A percentile compares a stretch with the other conserved stretches of the same genome.
phyloP scores from a whole-genome alignment of 2,329 filamentous ascomycete genomes.

The Periconia macrospinosa region DNA sequence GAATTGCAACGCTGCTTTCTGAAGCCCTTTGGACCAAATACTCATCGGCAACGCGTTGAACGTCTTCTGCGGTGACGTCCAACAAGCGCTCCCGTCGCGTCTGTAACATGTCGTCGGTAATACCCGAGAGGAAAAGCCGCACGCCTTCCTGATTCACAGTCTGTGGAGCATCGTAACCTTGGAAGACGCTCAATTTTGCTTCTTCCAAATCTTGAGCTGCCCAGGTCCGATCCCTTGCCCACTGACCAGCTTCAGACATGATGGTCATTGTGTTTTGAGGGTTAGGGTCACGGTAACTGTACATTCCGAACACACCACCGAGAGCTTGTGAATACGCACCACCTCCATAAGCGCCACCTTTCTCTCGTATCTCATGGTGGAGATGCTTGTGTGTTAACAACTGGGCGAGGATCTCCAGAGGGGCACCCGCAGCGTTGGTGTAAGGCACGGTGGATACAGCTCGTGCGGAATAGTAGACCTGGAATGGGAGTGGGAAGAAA shows the following conservation, averaged over 20 bases:
- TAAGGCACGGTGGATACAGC: constrained; percentile 85
- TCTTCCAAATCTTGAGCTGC: constrained; percentile 86
- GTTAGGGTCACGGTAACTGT: constrained; percentile 95
- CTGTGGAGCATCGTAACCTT: constrained; percentile 83
- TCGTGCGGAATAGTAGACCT: constrained; percentile 91
- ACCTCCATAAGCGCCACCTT: constrained; percentile 93
- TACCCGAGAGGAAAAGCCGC: constrained; percentile 78
- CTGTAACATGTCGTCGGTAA: constrained; percentile 89
- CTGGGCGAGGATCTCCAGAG: constrained; percentile 85
- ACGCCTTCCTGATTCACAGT: constrained; percentile 88
- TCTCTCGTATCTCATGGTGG: constrained; percentile 96
- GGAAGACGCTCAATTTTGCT: constrained; percentile 93
- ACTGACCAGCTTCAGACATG: constrained; percentile 79
- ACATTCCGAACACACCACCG: constrained; percentile 88
- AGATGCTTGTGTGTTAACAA: constrained; percentile 94
- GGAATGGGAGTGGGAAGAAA: constrained; percentile 93
- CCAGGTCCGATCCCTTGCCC: constrained; percentile 82
- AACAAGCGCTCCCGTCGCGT: constrained; percentile 78
- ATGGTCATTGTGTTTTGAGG: constrained; percentile 84
- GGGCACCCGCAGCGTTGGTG: constrained; percentile 70
- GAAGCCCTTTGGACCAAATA: constrained; percentile 73
- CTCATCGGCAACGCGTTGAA: constrained; percentile 77
- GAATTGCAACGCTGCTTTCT: constrained; percentile 68
- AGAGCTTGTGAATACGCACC: constrained; percentile 81
- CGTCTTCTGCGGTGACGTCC: constrained; percentile 79